Base-by-base conservation (phyloP, 331 rosid genomes). In the Quercus phellos region DNA sequence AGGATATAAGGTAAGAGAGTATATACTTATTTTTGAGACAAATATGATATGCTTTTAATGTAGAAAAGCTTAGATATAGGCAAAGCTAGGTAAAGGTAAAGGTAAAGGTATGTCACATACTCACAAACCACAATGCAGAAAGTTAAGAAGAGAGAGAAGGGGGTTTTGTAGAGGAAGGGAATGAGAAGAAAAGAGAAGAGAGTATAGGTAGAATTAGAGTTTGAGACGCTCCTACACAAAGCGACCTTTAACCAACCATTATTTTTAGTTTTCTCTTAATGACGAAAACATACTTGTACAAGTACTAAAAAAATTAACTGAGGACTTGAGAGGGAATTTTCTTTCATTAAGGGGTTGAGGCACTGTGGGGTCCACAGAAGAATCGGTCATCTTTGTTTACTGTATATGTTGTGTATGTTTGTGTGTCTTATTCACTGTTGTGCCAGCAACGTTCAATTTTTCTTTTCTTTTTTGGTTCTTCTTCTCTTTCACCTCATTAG, bases 161-260 rank as follows among this genome's bases (percentile, higher is more conserved):
- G 70, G 84, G 3, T 55, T 79, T 76, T 77, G 82, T 74, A 61
- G 77, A 22, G 72, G 19, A 76, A 12, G 14, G 46, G 4, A 46
- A 13, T 46, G 46, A 8, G 3, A 38, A 34, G 26, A 24, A 24
- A 24, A 34, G 8, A 34, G 38, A 34, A 38, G 46, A 38, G 46
- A 8, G 4, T 3, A 46, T 46, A 24, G 43, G n/a, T 8, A 29
- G 68, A 17, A 10, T 13, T 27, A 27, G n/a, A 7, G 4, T 32
- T 21, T 66, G 26, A 32, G 13, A 68, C 85, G 83, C 85, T 79
- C 76, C 72, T 55, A 67, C 64, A 66, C 64, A 66, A 30, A 70
- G 79, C 46, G 85, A 84, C 88, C 55, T 54, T 29, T 32, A 71
- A 70, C 78, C 85, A 18, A 84, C 78, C 58, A 17, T 34, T 18